Evolutionary conservation across 2,329 filamentous ascomycete genomes (phyloP), one percentile per base, ranked within the genome.

Genomic region (Parastagonospora avenae): DNA sequence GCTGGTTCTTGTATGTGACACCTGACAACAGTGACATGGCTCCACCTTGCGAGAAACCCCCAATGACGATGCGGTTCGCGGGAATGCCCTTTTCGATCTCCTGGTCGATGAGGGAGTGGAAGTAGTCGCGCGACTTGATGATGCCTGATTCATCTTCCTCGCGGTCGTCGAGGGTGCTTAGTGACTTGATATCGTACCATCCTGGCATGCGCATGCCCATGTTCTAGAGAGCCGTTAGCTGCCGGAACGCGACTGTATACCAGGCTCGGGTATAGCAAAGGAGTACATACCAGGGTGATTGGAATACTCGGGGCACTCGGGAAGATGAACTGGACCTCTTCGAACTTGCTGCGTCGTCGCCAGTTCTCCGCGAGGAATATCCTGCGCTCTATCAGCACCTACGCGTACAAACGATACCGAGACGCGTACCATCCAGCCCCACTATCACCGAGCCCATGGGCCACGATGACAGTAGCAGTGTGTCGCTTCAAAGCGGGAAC

Each of bases 381-480:
- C 85, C 85, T 86, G 58, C 36, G 43, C 6, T 39, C 11, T 15
- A 35, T 70, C 41, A 71, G 62, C 19, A 43, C 49, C 30, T 28
- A 33, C 8, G 28, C 27, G 35, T 8, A 29, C 8, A 27, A 46
- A 30, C 16, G 24, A 30, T 11, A 19, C 35, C 27, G 38, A 61
- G 72, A 65, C 32, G 30, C 38, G 29, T 75, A 86, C 92, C 90
- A 93, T 62, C 90, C 90, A 60, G 84, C 80, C 37, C 89, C 90
- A 28, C 74, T 79, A 72, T 97, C 94, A 57, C 94, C 94, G 33
- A 99, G 80, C 11, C 94, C 94, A 74, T 99, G 94, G 45, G 90
- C 83, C 76, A 97, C 92, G 67, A 99, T 97, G 66, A 97, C 89
- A 2, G 93, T 97, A 19, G 92, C 92, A 32, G 94, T 97, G 77